A percentile compares a stretch with the other conserved stretches of the same genome.
Conservation (phyloP, 257 asterid species). For the Ilex asprella region DNA sequence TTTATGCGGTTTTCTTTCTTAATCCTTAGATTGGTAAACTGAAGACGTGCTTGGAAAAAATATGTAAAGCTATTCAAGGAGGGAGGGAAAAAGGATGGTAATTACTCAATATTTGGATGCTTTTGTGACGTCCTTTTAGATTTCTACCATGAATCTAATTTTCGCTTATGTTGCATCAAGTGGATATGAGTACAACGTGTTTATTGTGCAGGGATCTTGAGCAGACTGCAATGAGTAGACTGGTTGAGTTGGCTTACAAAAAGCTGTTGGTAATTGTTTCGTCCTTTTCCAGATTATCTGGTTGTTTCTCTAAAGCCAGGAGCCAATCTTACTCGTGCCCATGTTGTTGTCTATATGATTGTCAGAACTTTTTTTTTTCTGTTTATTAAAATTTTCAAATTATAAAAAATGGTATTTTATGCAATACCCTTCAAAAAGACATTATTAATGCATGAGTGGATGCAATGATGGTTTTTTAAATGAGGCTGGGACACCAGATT, state of each 20-base stretch:
- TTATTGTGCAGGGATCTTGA: slow-evolving; percentile 70
- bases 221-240: slow-evolving; percentile 73
- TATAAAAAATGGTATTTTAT: too few species aligned
- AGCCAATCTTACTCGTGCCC: too few species aligned
- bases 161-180: background rate
- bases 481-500: too few species aligned
- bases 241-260: slow-evolving; percentile 73
- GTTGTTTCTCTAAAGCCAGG: too few species aligned
- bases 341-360: too few species aligned
- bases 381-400: too few species aligned
- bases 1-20: slow-evolving; percentile 9
- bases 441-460: too few species aligned
- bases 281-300: background rate
- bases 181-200: background rate
- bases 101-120: slow-evolving; percentile 16
- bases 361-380: too few species aligned
- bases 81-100: slow-evolving; percentile 54
- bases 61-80: slow-evolving; percentile 52
- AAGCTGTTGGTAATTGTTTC: slow-evolving; percentile 63
- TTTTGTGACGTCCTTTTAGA: slow-evolving; percentile 7
- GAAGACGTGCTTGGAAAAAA: slow-evolving; percentile 51
- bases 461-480: too few species aligned
- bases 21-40: slow-evolving; percentile 50
- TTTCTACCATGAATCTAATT: background rate
- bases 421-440: too few species aligned